Evolutionary conservation across 2,329 filamentous ascomycete species (phyloP), one percentile per base, ranked within the genome.

Genomic region (Talaromyces sp.): DNA sequence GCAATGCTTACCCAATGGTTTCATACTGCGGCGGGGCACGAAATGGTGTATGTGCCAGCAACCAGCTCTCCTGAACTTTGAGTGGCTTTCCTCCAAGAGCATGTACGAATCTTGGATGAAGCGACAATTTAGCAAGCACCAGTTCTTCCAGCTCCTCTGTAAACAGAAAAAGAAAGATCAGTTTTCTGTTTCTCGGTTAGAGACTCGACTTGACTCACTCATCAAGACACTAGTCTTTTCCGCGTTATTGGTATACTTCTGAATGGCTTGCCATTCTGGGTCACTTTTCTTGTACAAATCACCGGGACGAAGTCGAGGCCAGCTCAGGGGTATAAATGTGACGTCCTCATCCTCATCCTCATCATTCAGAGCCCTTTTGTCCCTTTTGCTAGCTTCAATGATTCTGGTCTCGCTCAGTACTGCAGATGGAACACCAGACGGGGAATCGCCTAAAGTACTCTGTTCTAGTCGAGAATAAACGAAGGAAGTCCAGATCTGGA

Each of bases 231-330:
- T 71, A 27, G 85, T 77, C 10, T 83, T 77, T 50, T 82, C 74
- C 15, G 72, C 74, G 67, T 90, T 83, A 67, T 82, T 82, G 67
- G 82, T 85, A n/a, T 90, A 78, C 63, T 83, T 83, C 17, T 87
- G 71, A 68, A 88, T 90, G 58, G 81, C 79, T 67, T 81, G 78
- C 86, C 86, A 90, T 73, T 90, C 89, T 2, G 87, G 87, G 69
- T 89, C 87, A 13, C 71, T 73, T 52, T 68, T 65, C 22, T 69
- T 63, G 64, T 78, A 78, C 13, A 73, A 68, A 15, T 74, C 69
- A 37, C 75, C 74, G 60, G 73, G 67, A 39, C 69, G 67, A 61
- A 74, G 64, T 15, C 31, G 78, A 79, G 61, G 82, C 82, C 66
- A 86, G 3, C 87, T 86, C 61, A 90, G 84, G 0, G 88, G 86